Evolutionary conservation across 1,284 basidiomycete genomes (phyloP).

Genomic region (Dichomitus squalens): DNA sequence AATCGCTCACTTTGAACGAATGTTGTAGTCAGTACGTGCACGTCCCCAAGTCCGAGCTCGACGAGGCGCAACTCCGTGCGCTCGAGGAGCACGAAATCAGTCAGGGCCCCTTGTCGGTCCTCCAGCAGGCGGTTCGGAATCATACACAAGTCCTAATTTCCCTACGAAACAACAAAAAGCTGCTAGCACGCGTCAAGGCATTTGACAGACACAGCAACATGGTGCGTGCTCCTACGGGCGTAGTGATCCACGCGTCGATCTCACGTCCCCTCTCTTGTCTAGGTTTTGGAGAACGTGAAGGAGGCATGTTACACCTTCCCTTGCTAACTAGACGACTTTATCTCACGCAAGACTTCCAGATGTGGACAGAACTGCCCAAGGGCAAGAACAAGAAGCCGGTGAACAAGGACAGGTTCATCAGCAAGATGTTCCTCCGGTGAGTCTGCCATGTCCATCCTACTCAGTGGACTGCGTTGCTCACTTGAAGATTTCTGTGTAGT

Average conservation of each 20-base stretch:
- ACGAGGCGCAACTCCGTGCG: constrained; percentile 94
- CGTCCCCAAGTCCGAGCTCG: constrained; percentile 95
- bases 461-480: background rate
- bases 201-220: constrained; percentile 99
- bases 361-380: constrained; percentile 99
- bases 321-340: background rate
- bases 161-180: constrained; percentile 97
- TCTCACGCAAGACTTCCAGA: constrained; percentile 48
- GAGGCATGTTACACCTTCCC: constrained; percentile 58
- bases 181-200: constrained; percentile 96
- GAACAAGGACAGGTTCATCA: constrained; percentile 99
- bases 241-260: background rate
- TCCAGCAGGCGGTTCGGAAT: constrained; percentile 98
- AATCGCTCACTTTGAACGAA: constrained; percentile 1
- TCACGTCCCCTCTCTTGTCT: constrained; percentile 1
- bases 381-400: constrained; percentile 98
- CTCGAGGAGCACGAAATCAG: constrained; percentile 98
- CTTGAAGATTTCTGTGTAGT: constrained; percentile 40
- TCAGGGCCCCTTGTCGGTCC: constrained; percentile 95
- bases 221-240: constrained; percentile 52
- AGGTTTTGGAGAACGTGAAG: constrained; percentile 97
- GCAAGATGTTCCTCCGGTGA: constrained; percentile 93
- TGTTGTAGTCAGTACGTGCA: constrained; percentile 89
- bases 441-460: constrained; percentile 25
- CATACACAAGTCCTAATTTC: constrained; percentile 98